Evolutionary conservation across 257 asterid genomes (phyloP), one percentile per base, ranked within the genome.

Genomic region (Fraxinus americana): DNA sequence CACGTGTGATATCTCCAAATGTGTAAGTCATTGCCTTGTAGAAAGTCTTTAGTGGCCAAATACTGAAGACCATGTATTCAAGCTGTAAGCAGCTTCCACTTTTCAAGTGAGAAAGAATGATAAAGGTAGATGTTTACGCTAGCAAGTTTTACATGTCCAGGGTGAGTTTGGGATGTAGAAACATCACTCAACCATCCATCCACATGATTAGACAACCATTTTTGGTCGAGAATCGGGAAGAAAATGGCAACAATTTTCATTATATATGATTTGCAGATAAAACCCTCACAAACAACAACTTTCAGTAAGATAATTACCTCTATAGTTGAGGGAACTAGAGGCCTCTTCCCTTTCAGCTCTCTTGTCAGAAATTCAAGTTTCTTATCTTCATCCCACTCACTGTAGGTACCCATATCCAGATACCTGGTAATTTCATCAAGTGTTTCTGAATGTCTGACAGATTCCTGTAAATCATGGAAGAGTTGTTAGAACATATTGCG

Each of bases 321-420:
- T 82, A 92, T 92, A 70, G 88, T 80, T 74, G 90, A 88, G 71
- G 99, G 99, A 72, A 94, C 90, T 50, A 94, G 85, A 36, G 99
- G 98, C 81, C 99, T 88, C 88, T 94, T 94, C 84, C 99, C 97
- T 81, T 94, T 94, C 57, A 94, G 91, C 88, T 94, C 99, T 78
- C 81, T 88, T 13, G 92, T 90, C 86, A 94, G 84, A 79, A 94
- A 94, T 41, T 92, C 96, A 30, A 92, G 90, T 81, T 85, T 94
- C 83, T 80, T 89, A 21, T 85, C 95, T 88, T 94, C 99, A 79
- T 91, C 96, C 99, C 99, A 94, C 81, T 92, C 96, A 76, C 97
- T 92, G 66, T 92, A 94, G 77, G 92, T 86, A 54, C 98, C 99
- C 91, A 92, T 91, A 84, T 91, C 99, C 80, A 94, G 85, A 84